phyloP scores from a whole-genome alignment of 805 yeast genomes.

The Candida glaebosa region DNA sequence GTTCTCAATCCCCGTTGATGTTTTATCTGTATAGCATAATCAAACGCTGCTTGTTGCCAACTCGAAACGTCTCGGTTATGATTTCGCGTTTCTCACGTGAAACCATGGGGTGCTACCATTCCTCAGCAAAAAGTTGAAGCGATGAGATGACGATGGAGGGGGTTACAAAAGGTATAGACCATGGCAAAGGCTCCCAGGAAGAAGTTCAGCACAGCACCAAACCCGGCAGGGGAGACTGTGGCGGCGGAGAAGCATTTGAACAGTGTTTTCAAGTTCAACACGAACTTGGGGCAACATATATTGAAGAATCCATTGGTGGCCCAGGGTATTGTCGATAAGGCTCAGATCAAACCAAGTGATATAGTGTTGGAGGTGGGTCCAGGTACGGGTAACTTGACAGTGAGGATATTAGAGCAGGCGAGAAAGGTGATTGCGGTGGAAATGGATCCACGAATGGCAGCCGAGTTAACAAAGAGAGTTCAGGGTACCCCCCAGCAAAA shows the following conservation, averaged over 20 bases:
- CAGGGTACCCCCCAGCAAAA: slow-evolving; percentile 94
- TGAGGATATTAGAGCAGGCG: slow-evolving; percentile 87
- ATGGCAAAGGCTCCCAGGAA: slow-evolving; percentile 68
- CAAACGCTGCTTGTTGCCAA: background rate
- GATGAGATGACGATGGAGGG: background rate
- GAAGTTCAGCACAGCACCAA: slow-evolving; percentile 48
- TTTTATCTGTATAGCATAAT: background rate
- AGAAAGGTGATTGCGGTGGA: slow-evolving; percentile 93
- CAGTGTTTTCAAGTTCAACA: slow-evolving; percentile 93
- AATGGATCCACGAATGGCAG: slow-evolving; percentile 99
- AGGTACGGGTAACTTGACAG: slow-evolving; percentile 97
- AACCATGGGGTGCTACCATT: background rate
- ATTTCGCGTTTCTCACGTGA: background rate
- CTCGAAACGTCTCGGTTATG: background rate
- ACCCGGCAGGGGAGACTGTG: slow-evolving; percentile 53
- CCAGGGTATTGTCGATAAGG: slow-evolving; percentile 97
- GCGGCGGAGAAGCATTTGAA: slow-evolving; percentile 68
- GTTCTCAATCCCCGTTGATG: too few species aligned
- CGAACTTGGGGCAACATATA: slow-evolving; percentile 95
- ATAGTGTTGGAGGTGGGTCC: slow-evolving; percentile 96
- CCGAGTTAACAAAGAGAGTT: slow-evolving; percentile 94
- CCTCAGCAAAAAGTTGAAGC: background rate
- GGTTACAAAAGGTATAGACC: background rate
- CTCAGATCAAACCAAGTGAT: slow-evolving; percentile 88
- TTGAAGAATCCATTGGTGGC: slow-evolving; percentile 95